These are phyloP conservation scores for Oryza meridionalis DNA, from an alignment of 176 grass and related monocot genomes.

Conservation along the genomic window DNA sequence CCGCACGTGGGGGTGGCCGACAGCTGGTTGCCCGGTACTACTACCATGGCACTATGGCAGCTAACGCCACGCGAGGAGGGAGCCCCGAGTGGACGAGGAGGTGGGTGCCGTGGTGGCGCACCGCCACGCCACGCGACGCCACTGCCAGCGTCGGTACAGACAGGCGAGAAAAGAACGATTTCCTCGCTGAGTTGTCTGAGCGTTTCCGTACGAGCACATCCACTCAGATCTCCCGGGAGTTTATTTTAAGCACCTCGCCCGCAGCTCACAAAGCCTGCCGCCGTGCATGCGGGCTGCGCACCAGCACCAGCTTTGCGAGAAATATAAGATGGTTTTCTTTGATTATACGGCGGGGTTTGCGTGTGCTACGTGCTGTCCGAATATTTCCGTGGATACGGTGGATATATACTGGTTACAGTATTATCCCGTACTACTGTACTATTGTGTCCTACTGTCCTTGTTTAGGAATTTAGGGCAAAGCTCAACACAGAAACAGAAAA, in stretches of 20 bases:
- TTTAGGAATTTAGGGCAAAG: neutral
- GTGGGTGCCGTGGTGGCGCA: neutral
- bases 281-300: neutral
- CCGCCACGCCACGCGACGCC: neutral
- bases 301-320: neutral
- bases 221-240: neutral
- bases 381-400: constrained; percentile 4
- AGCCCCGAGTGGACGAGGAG: neutral
- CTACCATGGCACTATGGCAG: neutral
- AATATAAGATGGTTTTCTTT: neutral
- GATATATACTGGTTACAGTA: neutral
- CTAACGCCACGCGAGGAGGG: neutral
- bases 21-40: constrained; percentile 1
- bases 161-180: neutral
- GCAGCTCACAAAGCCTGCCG: neutral
- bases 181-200: neutral
- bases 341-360: neutral
- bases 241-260: neutral
- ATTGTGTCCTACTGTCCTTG: neutral
- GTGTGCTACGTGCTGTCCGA: constrained; percentile 9
- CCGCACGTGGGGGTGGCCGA: constrained; percentile 6
- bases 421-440: neutral
- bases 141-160: neutral
- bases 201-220: neutral
- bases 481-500: neutral